Base-by-base conservation (phyloP, 2,329 filamentous ascomycete species). In the Cladosporium sp. region DNA sequence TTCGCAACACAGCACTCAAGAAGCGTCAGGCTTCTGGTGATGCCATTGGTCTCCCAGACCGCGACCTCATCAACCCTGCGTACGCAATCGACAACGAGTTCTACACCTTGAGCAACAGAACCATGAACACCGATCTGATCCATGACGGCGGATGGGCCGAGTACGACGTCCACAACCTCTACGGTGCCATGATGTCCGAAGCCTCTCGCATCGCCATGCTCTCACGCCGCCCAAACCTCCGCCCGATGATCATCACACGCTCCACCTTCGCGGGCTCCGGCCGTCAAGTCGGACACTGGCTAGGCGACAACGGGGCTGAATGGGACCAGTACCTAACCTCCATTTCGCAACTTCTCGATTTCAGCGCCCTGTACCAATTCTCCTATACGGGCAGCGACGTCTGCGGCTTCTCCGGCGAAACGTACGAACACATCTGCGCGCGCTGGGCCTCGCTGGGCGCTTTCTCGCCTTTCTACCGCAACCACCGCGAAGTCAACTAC, bases 101-200 rank as follows among this genome's bases (percentile, higher is more conserved):
- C 1, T 73, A 73, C 15, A 58, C 64, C 17, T 51, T 77, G 1
- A 69, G 66, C 5, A 68, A 71, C 51, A 61, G 61, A 42, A 76
- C 86, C 0, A 79, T 88, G 47, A 75, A 81, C 56, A 86, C 85
- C 0, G 79, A 88, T 61, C 69, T 88, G 7, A 76, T 84, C 7
- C 85, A 89, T 64, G 75, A 81, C 37, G 83, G 86, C 52, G 85
- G 85, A 1, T 70, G 83, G 32, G 73, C 75, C 17, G 81, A 87
- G 66, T 89, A 88, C 62, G 88, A 91, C 58, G 86, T 83, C 0
- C 88, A 91, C 66, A 90, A 90, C 58, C 68, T 90, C 1, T 89
- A 88, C 64, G 88, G 88, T 1, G 79, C 80, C 60, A 76, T 88
- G 82, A 91, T 90, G 86, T 85, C 83, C 1, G 69, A 74, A 15